phyloP scores from a whole-genome alignment of 768 basidiomycete species.

The Lactifluus echinatus region DNA sequence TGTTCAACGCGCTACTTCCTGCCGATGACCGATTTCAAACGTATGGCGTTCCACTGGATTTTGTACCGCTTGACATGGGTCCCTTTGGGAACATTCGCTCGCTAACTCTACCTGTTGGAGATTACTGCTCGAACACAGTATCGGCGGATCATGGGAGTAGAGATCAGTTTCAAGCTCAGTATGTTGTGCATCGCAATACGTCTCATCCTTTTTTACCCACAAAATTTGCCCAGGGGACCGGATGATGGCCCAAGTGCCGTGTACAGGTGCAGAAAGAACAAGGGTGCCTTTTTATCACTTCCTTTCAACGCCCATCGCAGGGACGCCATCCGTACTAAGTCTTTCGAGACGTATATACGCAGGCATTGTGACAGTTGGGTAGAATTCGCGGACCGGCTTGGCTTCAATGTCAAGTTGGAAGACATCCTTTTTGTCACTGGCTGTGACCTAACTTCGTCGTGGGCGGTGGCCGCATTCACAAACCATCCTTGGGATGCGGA shows the following conservation, averaged over 20 bases:
- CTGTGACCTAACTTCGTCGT: conserved; percentile 15
- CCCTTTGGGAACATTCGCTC: conserved; percentile 6
- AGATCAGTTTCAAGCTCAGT: conserved; percentile 2
- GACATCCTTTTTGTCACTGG: conserved; percentile 20
- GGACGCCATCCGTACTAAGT: conserved; percentile 13
- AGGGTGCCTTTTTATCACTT: conserved; percentile 10
- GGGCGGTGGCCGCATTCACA: conserved; percentile 19
- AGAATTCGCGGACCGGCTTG: background rate
- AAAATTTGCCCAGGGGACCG: background rate
- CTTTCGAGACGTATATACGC: conserved; percentile 15
- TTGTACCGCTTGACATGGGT: conserved; percentile 6
- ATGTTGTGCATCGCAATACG: background rate
- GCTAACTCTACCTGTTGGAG: background rate
- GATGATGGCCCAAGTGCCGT: background rate
- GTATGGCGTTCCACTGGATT: background rate
- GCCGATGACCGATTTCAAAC: background rate
- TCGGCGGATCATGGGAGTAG: background rate
- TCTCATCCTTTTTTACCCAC: background rate
- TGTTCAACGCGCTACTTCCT: conserved; percentile 19
- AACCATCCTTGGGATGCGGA: conserved; percentile 1
- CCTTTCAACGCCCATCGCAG: conserved; percentile 3
- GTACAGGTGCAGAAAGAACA: conserved; percentile 4
- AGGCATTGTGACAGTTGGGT: conserved; percentile 18
- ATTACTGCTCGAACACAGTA: conserved; percentile 5
- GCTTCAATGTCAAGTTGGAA: conserved; percentile 8